These are phyloP conservation scores for Oryza officinalis DNA, from an alignment of 176 grass and related monocot genomes.

Conservation along the genomic window DNA sequence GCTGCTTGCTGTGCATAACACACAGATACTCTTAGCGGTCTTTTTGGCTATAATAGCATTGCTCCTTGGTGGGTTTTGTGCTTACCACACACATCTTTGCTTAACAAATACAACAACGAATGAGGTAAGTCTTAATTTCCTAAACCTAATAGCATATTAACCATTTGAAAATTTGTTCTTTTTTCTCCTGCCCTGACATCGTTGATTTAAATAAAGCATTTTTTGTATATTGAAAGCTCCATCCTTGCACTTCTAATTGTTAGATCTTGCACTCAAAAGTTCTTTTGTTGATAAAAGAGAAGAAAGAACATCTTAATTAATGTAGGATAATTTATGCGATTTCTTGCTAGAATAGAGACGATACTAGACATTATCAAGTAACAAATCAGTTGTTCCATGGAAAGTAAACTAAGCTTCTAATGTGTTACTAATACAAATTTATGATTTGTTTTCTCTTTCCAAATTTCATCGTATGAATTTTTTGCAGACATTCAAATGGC, in stretches of 20 bases:
- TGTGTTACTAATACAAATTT: conserved; percentile 19
- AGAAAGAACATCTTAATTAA: not conserved
- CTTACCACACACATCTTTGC: conserved; percentile 87
- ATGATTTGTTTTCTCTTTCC: not conserved
- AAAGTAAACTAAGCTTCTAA: conserved; percentile 11
- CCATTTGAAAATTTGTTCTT: not conserved
- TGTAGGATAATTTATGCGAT: not conserved
- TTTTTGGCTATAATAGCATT: conserved; percentile 88
- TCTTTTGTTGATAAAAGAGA: not conserved
- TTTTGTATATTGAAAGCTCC: not conserved
- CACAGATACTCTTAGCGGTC: conserved; percentile 85
- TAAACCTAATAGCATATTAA: not conserved
- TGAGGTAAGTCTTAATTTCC: conserved; percentile 54
- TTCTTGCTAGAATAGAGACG: not conserved
- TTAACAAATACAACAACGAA: conserved; percentile 88
- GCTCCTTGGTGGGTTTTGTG: conserved; percentile 89
- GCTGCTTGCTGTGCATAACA: conserved; percentile 83
- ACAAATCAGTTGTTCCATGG: not conserved
- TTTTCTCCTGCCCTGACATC: not conserved
- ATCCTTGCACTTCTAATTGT: not conserved
- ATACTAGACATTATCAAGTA: not conserved
- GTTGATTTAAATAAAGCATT: not conserved
- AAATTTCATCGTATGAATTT: conserved; percentile 9
- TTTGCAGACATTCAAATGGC: conserved; percentile 94
- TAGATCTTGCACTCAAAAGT: not conserved